Percentiles rank a stretch among this genome's conserved stretches.
Conservation (phyloP, 352 stramenopile species). For the Peronospora farinosa region DNA sequence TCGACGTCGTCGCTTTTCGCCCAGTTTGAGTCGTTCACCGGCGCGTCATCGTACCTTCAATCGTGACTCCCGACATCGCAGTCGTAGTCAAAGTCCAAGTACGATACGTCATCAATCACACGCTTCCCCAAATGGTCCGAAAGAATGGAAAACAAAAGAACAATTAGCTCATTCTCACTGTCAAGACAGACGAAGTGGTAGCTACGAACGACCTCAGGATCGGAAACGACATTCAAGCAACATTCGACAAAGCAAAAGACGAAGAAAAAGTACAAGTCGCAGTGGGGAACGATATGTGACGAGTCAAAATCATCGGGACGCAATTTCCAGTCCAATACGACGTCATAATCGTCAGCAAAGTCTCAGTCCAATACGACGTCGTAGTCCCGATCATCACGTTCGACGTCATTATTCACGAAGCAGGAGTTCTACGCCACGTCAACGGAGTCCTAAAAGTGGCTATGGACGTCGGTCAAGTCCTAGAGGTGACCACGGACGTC, state of each 20-base stretch:
- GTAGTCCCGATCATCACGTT: conserved; percentile 4
- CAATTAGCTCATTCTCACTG: background rate
- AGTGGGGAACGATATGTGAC: background rate
- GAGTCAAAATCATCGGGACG: conserved; percentile 9
- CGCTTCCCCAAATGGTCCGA: background rate
- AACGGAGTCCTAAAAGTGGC: conserved; percentile 8
- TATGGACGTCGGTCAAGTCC: no score
- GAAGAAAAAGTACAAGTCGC: conserved; percentile 20
- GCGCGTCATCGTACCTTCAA: conserved; percentile 15
- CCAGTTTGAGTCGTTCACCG: conserved; percentile 31
- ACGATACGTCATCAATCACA: background rate
- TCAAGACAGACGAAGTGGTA: conserved; percentile 13
- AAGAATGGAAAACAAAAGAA: background rate
- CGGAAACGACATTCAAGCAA: background rate
- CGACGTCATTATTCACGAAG: background rate
- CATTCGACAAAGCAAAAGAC: conserved; percentile 1
- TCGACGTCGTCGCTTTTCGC: conserved; percentile 4
- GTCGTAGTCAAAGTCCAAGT: conserved; percentile 16
- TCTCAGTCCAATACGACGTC: conserved; percentile 4
- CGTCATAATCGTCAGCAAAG: conserved; percentile 3
- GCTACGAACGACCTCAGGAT: conserved; percentile 12
- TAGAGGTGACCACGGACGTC: no score
- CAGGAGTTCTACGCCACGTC: conserved; percentile 3
- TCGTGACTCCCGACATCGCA: conserved; percentile 13
- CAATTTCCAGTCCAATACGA: conserved; percentile 3